phyloP scores from a whole-genome alignment of 352 stramenopile genomes.

The Halophytophthora batemanensis region DNA sequence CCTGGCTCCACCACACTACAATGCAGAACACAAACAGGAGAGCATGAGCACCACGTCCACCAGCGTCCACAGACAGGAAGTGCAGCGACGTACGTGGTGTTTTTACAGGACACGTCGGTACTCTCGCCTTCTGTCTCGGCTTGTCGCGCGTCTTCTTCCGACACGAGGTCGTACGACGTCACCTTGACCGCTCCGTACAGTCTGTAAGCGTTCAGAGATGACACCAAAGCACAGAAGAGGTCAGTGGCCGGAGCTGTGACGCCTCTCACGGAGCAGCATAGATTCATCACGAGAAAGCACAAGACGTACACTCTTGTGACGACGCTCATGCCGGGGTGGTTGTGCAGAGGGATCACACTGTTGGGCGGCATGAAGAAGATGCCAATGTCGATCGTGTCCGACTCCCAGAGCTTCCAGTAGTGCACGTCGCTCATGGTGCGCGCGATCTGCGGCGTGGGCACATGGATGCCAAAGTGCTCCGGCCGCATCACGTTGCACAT shows the following conservation, averaged over 20 bases:
- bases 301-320: constrained; percentile 69
- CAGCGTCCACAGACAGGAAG: neutral
- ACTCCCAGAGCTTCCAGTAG: constrained; percentile 87
- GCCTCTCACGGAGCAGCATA: neutral
- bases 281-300: neutral
- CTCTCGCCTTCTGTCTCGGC: constrained; percentile 29
- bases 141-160: constrained; percentile 32
- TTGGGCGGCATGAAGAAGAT: constrained; percentile 86
- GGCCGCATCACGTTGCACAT: constrained; percentile 54
- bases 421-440: constrained; percentile 74
- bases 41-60: neutral
- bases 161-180: constrained; percentile 70
- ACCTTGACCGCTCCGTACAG: constrained; percentile 73
- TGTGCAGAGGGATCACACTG: constrained; percentile 72
- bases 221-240: constrained; percentile 7
- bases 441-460: constrained; percentile 61
- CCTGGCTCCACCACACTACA: constrained; percentile 34
- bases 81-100: constrained; percentile 32
- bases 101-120: constrained; percentile 19
- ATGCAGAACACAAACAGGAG: constrained; percentile 2
- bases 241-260: neutral
- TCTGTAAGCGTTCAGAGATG: constrained; percentile 24
- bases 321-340: constrained; percentile 84
- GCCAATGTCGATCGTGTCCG: constrained; percentile 78
- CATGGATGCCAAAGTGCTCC: constrained; percentile 71